Percentiles rank a stretch among this genome's conserved stretches.
These are phyloP conservation scores for Naegleria fowleri DNA, from an alignment of 208 protist genomes.

Conservation along the genomic window DNA sequence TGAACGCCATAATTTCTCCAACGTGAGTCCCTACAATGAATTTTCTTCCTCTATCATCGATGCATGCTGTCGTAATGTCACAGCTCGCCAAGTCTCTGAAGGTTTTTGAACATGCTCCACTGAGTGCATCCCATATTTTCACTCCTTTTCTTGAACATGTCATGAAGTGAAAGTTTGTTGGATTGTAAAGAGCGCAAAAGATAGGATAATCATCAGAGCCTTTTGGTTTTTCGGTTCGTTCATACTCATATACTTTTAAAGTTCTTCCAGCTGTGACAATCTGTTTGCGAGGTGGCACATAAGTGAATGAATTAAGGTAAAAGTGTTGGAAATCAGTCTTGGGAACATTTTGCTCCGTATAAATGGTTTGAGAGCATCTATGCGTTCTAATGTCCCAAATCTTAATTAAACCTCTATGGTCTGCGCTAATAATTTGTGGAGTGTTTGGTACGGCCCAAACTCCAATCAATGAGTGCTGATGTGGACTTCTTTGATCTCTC, in stretches of 20 bases:
- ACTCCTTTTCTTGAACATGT: background rate
- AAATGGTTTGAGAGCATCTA: conserved; percentile 62
- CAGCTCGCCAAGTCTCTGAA: background rate
- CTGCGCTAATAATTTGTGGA: conserved; percentile 62
- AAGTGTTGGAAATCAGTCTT: conserved; percentile 6
- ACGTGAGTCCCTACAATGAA: conserved; percentile 25
- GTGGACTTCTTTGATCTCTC: conserved; percentile 34
- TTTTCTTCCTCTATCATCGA: conserved; percentile 22
- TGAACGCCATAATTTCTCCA: conserved; percentile 21
- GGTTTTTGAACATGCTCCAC: background rate
- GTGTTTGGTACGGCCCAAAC: conserved; percentile 52
- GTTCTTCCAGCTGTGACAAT: conserved; percentile 15
- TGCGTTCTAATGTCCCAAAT: conserved; percentile 70
- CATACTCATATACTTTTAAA: conserved; percentile 25
- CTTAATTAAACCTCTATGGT: conserved; percentile 59
- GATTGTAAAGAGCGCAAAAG: background rate
- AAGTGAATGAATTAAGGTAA: conserved; percentile 23
- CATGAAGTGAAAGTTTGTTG: conserved; percentile 17
- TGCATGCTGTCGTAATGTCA: background rate
- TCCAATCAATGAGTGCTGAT: conserved; percentile 48
- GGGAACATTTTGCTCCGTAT: conserved; percentile 2
- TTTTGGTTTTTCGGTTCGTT: conserved; percentile 16
- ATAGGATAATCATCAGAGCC: conserved; percentile 13
- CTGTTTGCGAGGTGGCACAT: background rate
- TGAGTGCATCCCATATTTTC: conserved; percentile 26